Evolutionary conservation across 2,329 filamentous ascomycete genomes (phyloP).

Genomic region (Ophiostoma quercus): DNA sequence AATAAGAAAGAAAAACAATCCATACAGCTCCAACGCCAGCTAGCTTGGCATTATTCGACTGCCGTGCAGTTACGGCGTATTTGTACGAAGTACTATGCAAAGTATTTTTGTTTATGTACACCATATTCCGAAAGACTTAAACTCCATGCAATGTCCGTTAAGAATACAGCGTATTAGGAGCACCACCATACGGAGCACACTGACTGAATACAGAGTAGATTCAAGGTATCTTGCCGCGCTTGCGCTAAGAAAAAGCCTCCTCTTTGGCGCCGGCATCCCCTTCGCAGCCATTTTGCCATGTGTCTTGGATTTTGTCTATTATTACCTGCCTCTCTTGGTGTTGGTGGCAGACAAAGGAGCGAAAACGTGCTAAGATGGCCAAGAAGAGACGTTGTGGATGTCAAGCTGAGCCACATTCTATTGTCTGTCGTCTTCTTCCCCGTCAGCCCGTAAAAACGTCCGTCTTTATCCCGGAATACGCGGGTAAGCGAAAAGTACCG

Average conservation of each 20-base stretch:
- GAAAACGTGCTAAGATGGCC: not conserved
- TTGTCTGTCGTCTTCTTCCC: not conserved
- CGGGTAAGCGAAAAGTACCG: not conserved
- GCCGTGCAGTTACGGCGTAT: not conserved
- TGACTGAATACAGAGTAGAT: not conserved
- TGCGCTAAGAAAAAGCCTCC: not conserved
- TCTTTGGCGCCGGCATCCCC: constrained; percentile 5
- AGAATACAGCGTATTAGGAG: not conserved
- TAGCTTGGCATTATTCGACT: not conserved
- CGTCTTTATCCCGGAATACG: not conserved
- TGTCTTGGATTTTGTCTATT: not conserved
- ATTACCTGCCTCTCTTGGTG: not conserved
- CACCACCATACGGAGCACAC: not conserved
- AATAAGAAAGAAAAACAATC: not conserved
- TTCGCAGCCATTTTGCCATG: not conserved
- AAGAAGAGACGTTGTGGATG: not conserved
- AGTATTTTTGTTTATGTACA: not conserved
- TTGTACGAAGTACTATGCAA: not conserved
- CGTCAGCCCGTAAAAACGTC: not conserved
- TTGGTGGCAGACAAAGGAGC: not conserved
- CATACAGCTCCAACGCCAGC: not conserved
- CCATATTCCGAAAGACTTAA: not conserved
- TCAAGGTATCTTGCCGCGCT: not conserved
- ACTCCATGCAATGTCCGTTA: not conserved
- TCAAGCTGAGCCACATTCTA: not conserved